Evolutionary conservation across 805 yeast genomes (phyloP).

Genomic region (Wickerhamiella azymoides): DNA sequence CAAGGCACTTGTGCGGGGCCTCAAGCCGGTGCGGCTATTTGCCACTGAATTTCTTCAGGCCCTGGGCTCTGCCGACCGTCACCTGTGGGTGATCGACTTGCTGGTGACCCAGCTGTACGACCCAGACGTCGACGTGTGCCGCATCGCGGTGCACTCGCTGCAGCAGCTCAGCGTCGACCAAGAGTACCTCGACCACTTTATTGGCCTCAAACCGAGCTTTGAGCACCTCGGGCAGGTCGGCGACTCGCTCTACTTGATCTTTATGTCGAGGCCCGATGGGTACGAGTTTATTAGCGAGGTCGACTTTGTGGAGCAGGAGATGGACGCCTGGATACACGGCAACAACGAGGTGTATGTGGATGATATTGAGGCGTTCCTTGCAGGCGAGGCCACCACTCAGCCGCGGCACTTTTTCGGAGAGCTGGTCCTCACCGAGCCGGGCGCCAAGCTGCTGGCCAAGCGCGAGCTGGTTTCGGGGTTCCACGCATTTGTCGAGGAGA

Average conservation of each 20-base stretch:
- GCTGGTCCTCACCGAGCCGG: slow-evolving; percentile 68
- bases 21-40: slow-evolving; percentile 36
- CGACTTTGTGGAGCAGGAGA: slow-evolving; percentile 49
- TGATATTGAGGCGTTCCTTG: slow-evolving; percentile 24
- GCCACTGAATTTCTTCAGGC: slow-evolving; percentile 43
- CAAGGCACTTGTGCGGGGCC: slow-evolving; percentile 47
- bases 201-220: slow-evolving; percentile 42
- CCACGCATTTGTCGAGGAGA: slow-evolving; percentile 21
- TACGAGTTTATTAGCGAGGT: slow-evolving; percentile 46
- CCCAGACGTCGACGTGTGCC: slow-evolving; percentile 39
- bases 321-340: slow-evolving; percentile 49
- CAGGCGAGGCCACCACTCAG: slow-evolving; percentile 5
- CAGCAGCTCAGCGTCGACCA: slow-evolving; percentile 38
- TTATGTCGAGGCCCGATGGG: slow-evolving; percentile 56
- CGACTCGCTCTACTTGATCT: slow-evolving; percentile 44
- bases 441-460: slow-evolving; percentile 45
- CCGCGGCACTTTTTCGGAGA: slow-evolving; percentile 71
- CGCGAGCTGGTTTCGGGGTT: slow-evolving; percentile 29
- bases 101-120: slow-evolving; percentile 63
- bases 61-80: slow-evolving; percentile 19
- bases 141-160: slow-evolving; percentile 40
- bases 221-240: slow-evolving; percentile 38
- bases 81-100: slow-evolving; percentile 36
- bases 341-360: slow-evolving; percentile 23
- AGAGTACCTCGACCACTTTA: slow-evolving; percentile 36